Evolutionary conservation across 2,329 filamentous ascomycete species (phyloP).

Genomic region (Neodidymelliopsis sp.): DNA sequence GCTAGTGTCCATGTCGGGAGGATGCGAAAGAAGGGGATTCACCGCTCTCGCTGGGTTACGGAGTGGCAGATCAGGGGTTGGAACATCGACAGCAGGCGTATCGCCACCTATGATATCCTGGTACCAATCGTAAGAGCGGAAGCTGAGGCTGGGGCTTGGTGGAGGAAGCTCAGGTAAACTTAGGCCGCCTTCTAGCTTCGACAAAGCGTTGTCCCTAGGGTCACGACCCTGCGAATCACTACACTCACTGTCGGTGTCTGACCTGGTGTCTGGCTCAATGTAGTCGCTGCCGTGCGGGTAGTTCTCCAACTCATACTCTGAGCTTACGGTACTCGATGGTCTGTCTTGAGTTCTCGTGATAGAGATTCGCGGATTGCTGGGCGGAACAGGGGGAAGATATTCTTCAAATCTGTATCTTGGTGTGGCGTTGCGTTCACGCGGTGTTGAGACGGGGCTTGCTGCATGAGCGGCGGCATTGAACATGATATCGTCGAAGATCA

Average conservation of each 20-base stretch:
- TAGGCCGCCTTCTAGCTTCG: conserved; percentile 21
- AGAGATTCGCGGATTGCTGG: conserved; percentile 17
- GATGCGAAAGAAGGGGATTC: conserved; percentile 21
- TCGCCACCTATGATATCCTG: conserved; percentile 36
- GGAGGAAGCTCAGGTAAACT: conserved; percentile 28
- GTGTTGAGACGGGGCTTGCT: conserved; percentile 19
- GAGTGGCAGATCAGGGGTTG: conserved; percentile 9
- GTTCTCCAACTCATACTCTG: conserved; percentile 29
- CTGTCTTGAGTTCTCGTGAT: conserved; percentile 7
- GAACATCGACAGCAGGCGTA: conserved; percentile 12
- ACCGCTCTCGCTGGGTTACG: conserved; percentile 22
- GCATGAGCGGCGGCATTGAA: conserved; percentile 25
- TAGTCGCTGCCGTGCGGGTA: conserved; percentile 20
- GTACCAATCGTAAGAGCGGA: conserved; percentile 39
- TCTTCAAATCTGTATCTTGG: conserved; percentile 36
- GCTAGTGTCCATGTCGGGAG: conserved; percentile 11
- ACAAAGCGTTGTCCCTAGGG: conserved; percentile 19
- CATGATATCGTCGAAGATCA: conserved; percentile 36
- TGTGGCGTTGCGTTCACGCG: conserved; percentile 26
- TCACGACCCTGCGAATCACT: conserved; percentile 5
- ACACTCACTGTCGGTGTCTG: conserved; percentile 12
- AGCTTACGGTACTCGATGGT: conserved; percentile 16
- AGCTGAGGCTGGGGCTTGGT: conserved; percentile 35
- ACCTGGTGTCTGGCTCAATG: conserved; percentile 7
- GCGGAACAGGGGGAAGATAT: conserved; percentile 26